Evolutionary conservation across 768 basidiomycete species (phyloP), one percentile per base, ranked within the genome.

Genomic region (Hericium coralloides): DNA sequence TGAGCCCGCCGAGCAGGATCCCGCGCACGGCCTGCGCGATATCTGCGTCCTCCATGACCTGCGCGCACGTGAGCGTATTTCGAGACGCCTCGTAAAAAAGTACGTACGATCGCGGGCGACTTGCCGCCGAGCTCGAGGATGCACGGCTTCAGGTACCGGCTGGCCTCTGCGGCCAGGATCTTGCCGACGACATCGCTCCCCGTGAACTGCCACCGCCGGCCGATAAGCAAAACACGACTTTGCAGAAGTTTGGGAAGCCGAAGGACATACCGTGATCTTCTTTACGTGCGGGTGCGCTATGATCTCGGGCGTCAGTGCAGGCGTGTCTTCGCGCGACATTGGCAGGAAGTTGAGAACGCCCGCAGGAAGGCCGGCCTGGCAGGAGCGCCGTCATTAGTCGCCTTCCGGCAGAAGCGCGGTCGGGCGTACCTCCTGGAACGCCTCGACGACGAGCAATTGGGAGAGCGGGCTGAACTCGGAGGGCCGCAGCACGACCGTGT

Each of bases 301-400:
- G 20, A 83, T 73, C 64, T 80, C 73, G 0, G 79, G 70, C 0
- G 76, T 76, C 37, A 78, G 63, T 1, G 64, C 60, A 2, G 82
- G 79, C 0, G 77, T 71, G 47, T 67, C 70, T 41, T 77, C 73
- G 15, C 68, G 64, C 4, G 77, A 74, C 59, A 77, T 74, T 6
- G 78, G 74, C 15, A 85, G 61, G 62, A 76, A 77, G 60, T 85
- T 83, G 6, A 86, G 61, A 7, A 82, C 83, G 6, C 83, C 83
- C 15, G 70, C 66, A 4, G 85, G 85, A 1, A 88, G 66, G 1
- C 85, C 84, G 0, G 84, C 84, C 65, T 76, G 22, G n/a, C n/a
- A 45, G 43, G 22, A 15, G 10, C 7, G 2, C n/a, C 15, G 23
- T 48, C 20, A 31, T 31, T 31, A 31, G 31, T 31, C 31, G 8